Evolutionary conservation across 2,329 filamentous ascomycete genomes (phyloP), one percentile per base, ranked within the genome.

Genomic region (Hypomyces perniciosus): DNA sequence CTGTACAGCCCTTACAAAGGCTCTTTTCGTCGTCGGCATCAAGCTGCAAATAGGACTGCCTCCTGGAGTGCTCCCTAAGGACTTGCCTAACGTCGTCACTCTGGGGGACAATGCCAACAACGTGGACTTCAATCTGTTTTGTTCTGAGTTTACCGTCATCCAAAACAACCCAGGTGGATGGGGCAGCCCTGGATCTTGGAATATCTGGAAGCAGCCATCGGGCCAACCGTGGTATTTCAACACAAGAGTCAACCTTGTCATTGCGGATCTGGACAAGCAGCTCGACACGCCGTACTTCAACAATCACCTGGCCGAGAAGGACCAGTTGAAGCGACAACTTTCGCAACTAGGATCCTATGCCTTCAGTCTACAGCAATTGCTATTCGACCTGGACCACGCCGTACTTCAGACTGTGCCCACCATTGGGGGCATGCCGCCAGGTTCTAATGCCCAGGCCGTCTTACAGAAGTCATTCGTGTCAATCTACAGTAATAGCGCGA

Each of bases 331-430:
- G 20, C 20, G 20, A 2, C 20, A 20, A 20, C 20, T 20, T 20
- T 20, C 20, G 20, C 20, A 20, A 20, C 20, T 20, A 20, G 20
- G 20, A 20, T 20, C 20, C 20, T 20, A 20, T 20, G 40, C 46
- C 4, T 52, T 48, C 29, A 45, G 40, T 20, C 31, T 52, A 5
- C 50, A 52, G 31, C 50, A 52, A 35, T 34, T 52, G 39, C 20
- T 52, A 4, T 28, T 48, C 26, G 44, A 52, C 34, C 9, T 52
- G 31, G 41, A 48, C 40, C 38, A 40, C 33, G 37, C 41, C 5
- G 39, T 7, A 2, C 6, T 52, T 33, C 50, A 48, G 29, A 34
- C 5, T 35, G 33, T 41, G 4, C 50, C 45, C n/a, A 30, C 12
- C 13, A 44, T 52, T 26, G 41, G 35, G 30, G 41, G 40, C 38